phyloP scores from a whole-genome alignment of 2,329 filamentous ascomycete genomes.

The Pseudocercospora macadamiae region DNA sequence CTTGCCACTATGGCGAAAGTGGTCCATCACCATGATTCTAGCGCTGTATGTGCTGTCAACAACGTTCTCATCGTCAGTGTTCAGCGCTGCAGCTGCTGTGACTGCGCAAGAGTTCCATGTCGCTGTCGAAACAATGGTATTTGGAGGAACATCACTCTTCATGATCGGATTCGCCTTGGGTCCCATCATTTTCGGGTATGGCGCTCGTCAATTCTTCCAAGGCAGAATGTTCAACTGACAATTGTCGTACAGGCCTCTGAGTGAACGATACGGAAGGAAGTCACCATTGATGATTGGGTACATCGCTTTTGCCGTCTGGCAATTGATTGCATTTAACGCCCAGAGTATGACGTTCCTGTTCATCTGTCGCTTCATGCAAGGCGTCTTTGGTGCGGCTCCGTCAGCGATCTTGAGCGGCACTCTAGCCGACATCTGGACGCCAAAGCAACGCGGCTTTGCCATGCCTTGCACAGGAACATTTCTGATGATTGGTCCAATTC shows the following conservation, averaged over 20 bases:
- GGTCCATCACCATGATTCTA: slow-evolving; percentile 19
- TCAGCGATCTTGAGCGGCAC: slow-evolving; percentile 51
- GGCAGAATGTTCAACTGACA: no score
- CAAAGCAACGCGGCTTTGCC: slow-evolving; percentile 51
- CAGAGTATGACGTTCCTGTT: slow-evolving; percentile 48
- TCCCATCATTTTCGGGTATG: slow-evolving; percentile 42
- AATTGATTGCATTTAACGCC: slow-evolving; percentile 45
- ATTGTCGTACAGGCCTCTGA: slow-evolving; percentile 42
- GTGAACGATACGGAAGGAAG: slow-evolving; percentile 60
- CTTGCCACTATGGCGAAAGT: slow-evolving; percentile 18
- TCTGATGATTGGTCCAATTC: slow-evolving; percentile 65
- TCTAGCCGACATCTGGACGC: slow-evolving; percentile 50
- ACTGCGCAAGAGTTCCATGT: slow-evolving; percentile 13
- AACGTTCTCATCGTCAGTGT: slow-evolving; percentile 20
- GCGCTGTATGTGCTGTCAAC: slow-evolving; percentile 16
- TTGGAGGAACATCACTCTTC: slow-evolving; percentile 60
- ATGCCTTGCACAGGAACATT: slow-evolving; percentile 66
- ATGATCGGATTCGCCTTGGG: slow-evolving; percentile 65
- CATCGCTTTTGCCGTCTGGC: slow-evolving; percentile 41
- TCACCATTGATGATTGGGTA: slow-evolving; percentile 42
- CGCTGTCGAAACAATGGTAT: slow-evolving; percentile 13
- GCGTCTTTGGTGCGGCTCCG: slow-evolving; percentile 46
- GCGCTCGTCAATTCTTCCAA: neutral
- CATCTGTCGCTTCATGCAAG: slow-evolving; percentile 49
- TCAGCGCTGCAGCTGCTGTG: slow-evolving; percentile 11